Base-by-base conservation (phyloP, 225 moss, liverwort and hornwort species). In the Thuidium tamariscinum region DNA sequence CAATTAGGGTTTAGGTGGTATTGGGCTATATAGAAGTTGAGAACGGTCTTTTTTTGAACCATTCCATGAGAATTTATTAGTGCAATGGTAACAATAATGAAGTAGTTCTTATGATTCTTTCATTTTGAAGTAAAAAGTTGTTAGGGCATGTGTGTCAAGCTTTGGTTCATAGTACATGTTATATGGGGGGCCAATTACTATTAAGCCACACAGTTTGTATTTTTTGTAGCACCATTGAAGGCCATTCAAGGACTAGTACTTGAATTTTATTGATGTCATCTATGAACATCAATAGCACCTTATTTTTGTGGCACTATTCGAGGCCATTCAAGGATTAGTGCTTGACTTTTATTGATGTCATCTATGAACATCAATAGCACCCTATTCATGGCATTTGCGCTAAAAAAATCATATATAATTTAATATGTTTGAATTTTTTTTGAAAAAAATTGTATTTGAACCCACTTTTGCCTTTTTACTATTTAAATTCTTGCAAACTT, bases 171-270 rank as follows among this genome's bases (percentile, higher is more conserved):
- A 41, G 13, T 67, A 23, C 9, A 3, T 41, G 3, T 69, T 8
- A 14, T 2, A 69, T 25, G 0, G 15, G 4, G 14, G 2, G 4
- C 4, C 41, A 69, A 2, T 14, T 41, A 4, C 1, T 7, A 2
- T 69, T 69, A 41, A 39, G 15, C 27, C 27, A 41, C 1, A 9
- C 16, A 13, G 13, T 13, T 68, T 23, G 2, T 68, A 37, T 4
- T 39, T 23, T 41, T 25, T 7, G 1, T 36, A 14, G 41, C 0
- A 44, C 44, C 44, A 44, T 6, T 44, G 7, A 44, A 44, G 9
- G 4, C 25, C 68, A 39, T 8, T 68, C 2, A 39, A 68, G 2
- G 13, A 68, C 39, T 8, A 68, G 5, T 42, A 9, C 8, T 42
- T 16, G 2, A 41, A 2, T 14, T 70, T 26, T 15, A 41, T 26